Evolutionary conservation across 2,329 filamentous ascomycete genomes (phyloP), one percentile per base, ranked within the genome.

Genomic region (Colletotrichum echinochloae): DNA sequence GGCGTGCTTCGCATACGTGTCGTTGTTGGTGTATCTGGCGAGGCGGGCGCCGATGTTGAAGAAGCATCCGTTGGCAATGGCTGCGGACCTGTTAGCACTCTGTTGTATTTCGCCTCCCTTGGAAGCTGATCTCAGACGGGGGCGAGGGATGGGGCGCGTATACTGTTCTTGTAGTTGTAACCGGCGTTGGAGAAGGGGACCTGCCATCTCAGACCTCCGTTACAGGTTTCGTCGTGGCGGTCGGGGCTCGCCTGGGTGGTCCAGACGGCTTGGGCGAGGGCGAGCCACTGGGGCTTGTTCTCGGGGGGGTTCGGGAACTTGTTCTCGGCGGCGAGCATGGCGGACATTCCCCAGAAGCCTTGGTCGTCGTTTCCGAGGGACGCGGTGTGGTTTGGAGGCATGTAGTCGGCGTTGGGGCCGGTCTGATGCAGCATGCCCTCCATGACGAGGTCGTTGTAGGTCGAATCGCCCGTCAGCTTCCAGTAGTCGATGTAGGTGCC

Each of bases 151-250:
- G 41, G 39, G 37, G 52, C 20, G 5, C 12, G 1, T 60, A 39
- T 78, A 85, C 83, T 86, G 76, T 91, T 91, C 79, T 91, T 96
- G 84, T 95, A 94, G 76, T 90, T 87, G 79, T 93, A 96, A 30
- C 93, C 93, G 37, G 84, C 86, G 77, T 95, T 94, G 74, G 91
- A 90, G 1, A 88, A 83, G 66, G 90, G 93, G 70, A 95, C 92
- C 82, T 96, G 93, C 92, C 92, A 94, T 75, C 92, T 85, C 74
- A 95, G 77, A 12, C 92, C 93, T 73, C 92, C 92, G 28, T 85
- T 83, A 75, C 93, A 95, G 2, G 84, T 84, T 0, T 84, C 78
- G 7, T 85, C 87, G 76, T 94, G 91, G 82, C 93, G 92, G 52
- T 91, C 86, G 16, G 85, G 81, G 55, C 80, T 74, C 0, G 87